Evolutionary conservation across 352 stramenopile species (phyloP).

Genomic region (Globisporangium apiculatum): DNA sequence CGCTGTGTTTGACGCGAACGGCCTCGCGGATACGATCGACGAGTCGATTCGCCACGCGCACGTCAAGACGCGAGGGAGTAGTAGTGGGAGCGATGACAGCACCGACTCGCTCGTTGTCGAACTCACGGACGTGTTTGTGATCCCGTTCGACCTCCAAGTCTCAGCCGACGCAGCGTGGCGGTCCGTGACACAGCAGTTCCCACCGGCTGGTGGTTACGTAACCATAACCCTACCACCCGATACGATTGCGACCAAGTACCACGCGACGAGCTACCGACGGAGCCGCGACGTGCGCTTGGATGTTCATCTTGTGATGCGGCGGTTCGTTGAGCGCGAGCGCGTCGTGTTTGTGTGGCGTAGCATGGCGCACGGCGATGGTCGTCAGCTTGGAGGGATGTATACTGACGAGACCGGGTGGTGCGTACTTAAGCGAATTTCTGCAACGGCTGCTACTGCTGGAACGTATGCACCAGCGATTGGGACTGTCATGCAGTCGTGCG

Average conservation of each 20-base stretch:
- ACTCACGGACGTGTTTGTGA: constrained; percentile 33
- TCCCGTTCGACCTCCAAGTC: constrained; percentile 32
- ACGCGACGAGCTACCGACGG: constrained; percentile 20
- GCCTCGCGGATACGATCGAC: constrained; percentile 28
- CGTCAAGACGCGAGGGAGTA: constrained; percentile 16
- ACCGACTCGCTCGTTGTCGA: constrained; percentile 28
- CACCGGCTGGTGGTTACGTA: constrained; percentile 20
- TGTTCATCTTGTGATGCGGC: constrained; percentile 38
- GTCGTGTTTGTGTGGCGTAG: constrained; percentile 51
- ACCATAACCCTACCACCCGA: constrained; percentile 15
- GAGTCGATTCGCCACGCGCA: constrained; percentile 36
- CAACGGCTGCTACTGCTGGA: neutral
- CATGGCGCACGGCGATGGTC: constrained; percentile 22
- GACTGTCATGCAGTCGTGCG: constrained; percentile 13
- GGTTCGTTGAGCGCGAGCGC: constrained; percentile 35
- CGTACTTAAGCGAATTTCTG: constrained; percentile 22
- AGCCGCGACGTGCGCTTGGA: constrained; percentile 22
- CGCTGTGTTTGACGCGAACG: constrained; percentile 36
- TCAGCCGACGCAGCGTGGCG: constrained; percentile 26
- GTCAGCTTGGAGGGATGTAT: constrained; percentile 36
- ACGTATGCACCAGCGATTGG: constrained; percentile 3
- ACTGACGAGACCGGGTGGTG: constrained; percentile 66
- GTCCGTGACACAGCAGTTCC: constrained; percentile 28
- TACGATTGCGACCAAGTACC: constrained; percentile 39
- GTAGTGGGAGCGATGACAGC: constrained; percentile 4